These are phyloP conservation scores for Podaxis sp. DNA, from an alignment of 768 basidiomycete genomes.

Conservation along the genomic window DNA sequence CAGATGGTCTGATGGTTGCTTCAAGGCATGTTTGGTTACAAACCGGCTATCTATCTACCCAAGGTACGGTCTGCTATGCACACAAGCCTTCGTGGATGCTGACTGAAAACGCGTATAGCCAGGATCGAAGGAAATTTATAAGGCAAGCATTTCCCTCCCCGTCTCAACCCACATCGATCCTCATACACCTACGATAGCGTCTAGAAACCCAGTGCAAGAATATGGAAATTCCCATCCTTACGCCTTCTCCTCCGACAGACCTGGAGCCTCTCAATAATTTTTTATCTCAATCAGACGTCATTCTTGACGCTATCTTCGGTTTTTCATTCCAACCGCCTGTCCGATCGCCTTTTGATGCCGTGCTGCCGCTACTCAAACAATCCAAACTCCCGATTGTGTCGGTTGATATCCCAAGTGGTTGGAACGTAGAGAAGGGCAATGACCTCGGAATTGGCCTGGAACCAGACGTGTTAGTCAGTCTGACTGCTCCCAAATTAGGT, in stretches of 20 bases:
- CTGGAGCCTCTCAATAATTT: constrained; percentile 41
- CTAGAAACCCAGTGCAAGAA: constrained; percentile 85
- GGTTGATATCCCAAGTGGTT: constrained; percentile 95
- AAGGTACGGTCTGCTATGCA: constrained; percentile 50
- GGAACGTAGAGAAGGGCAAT: constrained; percentile 86
- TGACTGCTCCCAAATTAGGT: constrained; percentile 94
- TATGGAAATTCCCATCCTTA: constrained; percentile 75
- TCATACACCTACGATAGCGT: constrained; percentile 39
- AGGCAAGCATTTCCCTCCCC: constrained; percentile 35
- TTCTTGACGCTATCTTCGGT: constrained; percentile 96
- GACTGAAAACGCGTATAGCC: constrained; percentile 43
- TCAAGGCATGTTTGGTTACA: constrained; percentile 88
- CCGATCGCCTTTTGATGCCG: constrained; percentile 80
- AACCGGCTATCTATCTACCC: constrained; percentile 87
- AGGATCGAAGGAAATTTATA: constrained; percentile 90
- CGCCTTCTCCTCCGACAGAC: constrained; percentile 35
- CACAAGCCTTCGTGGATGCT: background rate
- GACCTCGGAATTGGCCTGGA: constrained; percentile 51
- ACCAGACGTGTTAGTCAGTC: constrained; percentile 79
- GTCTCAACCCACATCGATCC: background rate
- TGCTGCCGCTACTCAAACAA: constrained; percentile 59
- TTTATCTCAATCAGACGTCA: constrained; percentile 64
- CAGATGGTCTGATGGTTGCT: background rate
- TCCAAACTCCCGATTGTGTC: constrained; percentile 81
- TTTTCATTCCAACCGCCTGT: constrained; percentile 95